Conservation (phyloP, 2,329 filamentous ascomycete species). For the Beauveria rudraprayagi region DNA sequence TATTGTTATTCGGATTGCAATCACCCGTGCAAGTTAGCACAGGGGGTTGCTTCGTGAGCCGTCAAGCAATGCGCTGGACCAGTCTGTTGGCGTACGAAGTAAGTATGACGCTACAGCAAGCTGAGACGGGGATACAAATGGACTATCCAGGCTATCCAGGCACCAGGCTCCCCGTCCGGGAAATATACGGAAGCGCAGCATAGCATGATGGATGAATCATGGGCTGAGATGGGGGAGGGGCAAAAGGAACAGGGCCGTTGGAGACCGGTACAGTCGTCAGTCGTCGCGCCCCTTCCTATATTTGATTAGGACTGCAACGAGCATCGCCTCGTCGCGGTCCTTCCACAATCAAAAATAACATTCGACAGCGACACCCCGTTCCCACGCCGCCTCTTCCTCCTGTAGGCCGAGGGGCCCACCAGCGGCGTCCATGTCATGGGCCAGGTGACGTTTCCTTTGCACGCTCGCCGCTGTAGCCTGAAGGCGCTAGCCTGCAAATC, state of each 20-base stretch:
- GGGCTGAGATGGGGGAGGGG: conserved; percentile 1
- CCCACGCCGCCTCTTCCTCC: not conserved
- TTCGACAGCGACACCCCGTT: not conserved
- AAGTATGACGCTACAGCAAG: not conserved
- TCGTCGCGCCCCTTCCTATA: not conserved
- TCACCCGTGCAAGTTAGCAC: too few species aligned
- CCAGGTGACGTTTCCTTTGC: conserved; percentile 6
- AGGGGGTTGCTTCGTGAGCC: too few species aligned
- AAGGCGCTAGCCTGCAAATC: not conserved
- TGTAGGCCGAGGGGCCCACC: not conserved
- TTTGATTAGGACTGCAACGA: not conserved
- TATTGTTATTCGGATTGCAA: not conserved
- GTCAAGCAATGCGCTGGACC: not conserved
- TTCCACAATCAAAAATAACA: not conserved
- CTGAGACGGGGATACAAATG: not conserved
- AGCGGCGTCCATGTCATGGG: not conserved
- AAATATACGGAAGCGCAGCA: not conserved
- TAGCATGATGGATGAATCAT: conserved; percentile 1
- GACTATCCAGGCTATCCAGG: not conserved
- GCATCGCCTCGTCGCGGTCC: not conserved
- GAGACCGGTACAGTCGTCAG: not conserved
- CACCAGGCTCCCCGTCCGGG: not conserved
- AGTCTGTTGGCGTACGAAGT: not conserved
- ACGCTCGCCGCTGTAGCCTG: not conserved
- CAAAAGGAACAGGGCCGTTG: not conserved